phyloP scores from a whole-genome alignment of 768 basidiomycete genomes.

The Trametopsis cervina region DNA sequence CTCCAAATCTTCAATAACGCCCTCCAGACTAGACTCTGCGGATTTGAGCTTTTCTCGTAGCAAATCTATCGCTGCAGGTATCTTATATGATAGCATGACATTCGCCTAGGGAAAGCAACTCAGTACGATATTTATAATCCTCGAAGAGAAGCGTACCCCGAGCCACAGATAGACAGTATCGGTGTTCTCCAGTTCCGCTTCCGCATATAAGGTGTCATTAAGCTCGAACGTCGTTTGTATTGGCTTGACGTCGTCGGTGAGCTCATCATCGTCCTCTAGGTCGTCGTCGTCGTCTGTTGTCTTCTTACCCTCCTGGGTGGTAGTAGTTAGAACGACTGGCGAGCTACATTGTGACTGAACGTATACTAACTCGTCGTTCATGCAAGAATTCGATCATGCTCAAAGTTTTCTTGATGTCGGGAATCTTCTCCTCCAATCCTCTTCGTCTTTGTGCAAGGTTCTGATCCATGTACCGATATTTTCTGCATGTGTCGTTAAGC shows the following conservation, averaged over 20 bases:
- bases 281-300: conserved; percentile 41
- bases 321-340: background rate
- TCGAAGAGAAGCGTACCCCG: conserved; percentile 67
- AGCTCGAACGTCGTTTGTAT: conserved; percentile 88
- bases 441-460: conserved; percentile 72
- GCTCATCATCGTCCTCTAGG: conserved; percentile 41
- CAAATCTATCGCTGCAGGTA: conserved; percentile 69
- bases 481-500: conserved; percentile 45
- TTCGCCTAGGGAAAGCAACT: conserved; percentile 70
- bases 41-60: conserved; percentile 66
- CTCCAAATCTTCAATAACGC: conserved; percentile 82
- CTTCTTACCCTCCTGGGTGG: conserved; percentile 51
- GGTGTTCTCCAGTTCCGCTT: conserved; percentile 80
- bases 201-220: conserved; percentile 91
- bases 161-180: conserved; percentile 95
- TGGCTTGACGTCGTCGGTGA: conserved; percentile 38
- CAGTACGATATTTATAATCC: no score
- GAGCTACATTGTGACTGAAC: conserved; percentile 1
- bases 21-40: conserved; percentile 59
- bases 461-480: conserved; percentile 97
- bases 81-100: conserved; percentile 92
- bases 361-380: conserved; percentile 48
- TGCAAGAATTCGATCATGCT: conserved; percentile 81
- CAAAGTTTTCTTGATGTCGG: conserved; percentile 90
- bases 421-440: conserved; percentile 89